Percentiles rank a stretch among this genome's conserved stretches.
Conservation (phyloP, 2,329 filamentous ascomycete species). For the Microsporum canis region DNA sequence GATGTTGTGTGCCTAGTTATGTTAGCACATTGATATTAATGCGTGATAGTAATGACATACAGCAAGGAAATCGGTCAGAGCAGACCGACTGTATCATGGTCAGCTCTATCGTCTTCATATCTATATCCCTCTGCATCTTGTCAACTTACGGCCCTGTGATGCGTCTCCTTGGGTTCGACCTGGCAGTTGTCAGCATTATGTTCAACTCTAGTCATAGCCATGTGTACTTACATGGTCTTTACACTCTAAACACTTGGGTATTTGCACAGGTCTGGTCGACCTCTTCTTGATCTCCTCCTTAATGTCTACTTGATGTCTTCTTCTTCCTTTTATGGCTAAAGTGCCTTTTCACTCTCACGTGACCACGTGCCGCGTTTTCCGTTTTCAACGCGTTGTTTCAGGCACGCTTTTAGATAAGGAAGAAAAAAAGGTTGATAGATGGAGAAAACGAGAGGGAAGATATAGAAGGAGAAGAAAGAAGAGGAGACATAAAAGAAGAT, state of each 20-base stretch:
- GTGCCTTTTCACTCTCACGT: conserved; percentile 12
- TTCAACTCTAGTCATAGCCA: neutral
- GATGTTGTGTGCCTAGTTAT: conserved; percentile 49
- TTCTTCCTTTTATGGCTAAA: conserved; percentile 5
- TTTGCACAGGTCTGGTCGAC: neutral
- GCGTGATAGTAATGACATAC: conserved; percentile 29
- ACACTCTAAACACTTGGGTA: neutral
- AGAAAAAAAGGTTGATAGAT: neutral
- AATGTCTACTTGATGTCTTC: neutral
- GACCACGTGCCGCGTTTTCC: conserved; percentile 15
- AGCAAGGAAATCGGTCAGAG: conserved; percentile 56
- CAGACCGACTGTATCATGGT: conserved; percentile 43
- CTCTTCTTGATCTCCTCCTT: neutral
- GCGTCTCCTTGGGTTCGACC: conserved; percentile 9
- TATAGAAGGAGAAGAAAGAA: neutral
- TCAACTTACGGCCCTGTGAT: conserved; percentile 33
- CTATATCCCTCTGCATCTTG: neutral
- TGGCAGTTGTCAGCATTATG: conserved; percentile 1
- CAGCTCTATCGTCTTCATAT: neutral
- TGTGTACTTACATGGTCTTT: conserved; percentile 5
- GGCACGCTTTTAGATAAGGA: conserved; percentile 4
- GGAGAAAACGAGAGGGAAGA: neutral
- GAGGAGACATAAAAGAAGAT: neutral
- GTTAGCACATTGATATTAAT: neutral
- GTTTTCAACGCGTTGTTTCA: conserved; percentile 12